A percentile compares a stretch with the other conserved stretches of the same genome.
Conservation (phyloP, 1,284 basidiomycete genomes). For the Wallemia hederae region DNA sequence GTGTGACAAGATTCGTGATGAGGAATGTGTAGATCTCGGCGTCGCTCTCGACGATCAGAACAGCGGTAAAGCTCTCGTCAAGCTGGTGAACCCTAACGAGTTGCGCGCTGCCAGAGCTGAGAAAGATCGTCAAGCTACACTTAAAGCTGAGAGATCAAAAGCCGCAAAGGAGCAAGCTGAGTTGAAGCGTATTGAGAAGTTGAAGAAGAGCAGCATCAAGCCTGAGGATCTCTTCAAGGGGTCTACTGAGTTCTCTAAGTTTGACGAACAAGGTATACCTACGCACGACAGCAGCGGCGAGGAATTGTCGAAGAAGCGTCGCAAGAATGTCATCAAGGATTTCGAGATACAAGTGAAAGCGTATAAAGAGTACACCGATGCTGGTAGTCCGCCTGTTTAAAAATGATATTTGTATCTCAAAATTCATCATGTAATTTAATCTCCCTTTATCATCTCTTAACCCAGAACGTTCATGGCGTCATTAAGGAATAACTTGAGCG, state of each 20-base stretch:
- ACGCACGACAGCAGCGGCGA: conserved; percentile 52
- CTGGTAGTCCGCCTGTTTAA: not conserved
- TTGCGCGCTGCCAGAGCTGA: conserved; percentile 63
- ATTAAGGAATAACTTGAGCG: not conserved
- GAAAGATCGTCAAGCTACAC: conserved; percentile 45
- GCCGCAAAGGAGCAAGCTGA: conserved; percentile 39
- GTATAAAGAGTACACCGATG: conserved; percentile 32
- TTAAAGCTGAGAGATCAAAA: conserved; percentile 54
- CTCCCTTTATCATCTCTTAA: too few species aligned
- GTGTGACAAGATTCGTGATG: conserved; percentile 67
- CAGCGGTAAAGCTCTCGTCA: conserved; percentile 81
- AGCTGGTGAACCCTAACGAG: conserved; percentile 57
- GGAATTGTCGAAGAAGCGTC: conserved; percentile 51
- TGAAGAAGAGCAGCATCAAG: conserved; percentile 52
- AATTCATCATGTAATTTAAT: too few species aligned
- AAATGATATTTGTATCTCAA: not conserved
- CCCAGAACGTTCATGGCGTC: not conserved
- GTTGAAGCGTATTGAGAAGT: conserved; percentile 37
- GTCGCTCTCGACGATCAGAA: conserved; percentile 91
- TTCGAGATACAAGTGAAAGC: conserved; percentile 44
- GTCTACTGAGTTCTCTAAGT: conserved; percentile 38
- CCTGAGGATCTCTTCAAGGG: conserved; percentile 54
- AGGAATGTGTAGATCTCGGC: conserved; percentile 67
- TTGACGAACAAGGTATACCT: conserved; percentile 62
- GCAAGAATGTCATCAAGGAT: conserved; percentile 56